phyloP scores from a whole-genome alignment of 192 early-diverging fungal genomes.

The Irineochytrium annulatum region DNA sequence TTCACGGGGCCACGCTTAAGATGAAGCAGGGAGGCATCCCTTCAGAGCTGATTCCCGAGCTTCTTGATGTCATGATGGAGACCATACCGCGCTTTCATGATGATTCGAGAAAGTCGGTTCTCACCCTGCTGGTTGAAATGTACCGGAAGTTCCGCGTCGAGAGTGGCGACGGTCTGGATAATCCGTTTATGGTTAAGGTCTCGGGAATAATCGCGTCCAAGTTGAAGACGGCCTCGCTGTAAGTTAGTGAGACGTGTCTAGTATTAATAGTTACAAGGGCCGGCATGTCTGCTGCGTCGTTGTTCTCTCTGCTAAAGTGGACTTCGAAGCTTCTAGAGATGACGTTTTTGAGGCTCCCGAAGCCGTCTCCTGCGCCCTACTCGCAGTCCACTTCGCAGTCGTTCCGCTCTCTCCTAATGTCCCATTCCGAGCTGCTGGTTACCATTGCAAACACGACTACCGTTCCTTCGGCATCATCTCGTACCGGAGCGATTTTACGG shows the following conservation, averaged over 20 bases:
- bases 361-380: constrained; percentile 37
- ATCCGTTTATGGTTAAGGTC: not conserved
- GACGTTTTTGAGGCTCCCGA: constrained; percentile 34
- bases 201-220: not conserved
- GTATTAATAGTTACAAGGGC: not conserved
- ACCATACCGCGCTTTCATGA: not conserved
- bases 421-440: not conserved
- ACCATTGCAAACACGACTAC: not conserved
- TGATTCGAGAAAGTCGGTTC: not conserved
- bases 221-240: too few species aligned
- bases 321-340: constrained; percentile 20
- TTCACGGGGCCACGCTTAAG: not conserved
- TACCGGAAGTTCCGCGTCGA: not conserved
- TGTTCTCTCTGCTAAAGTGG: not conserved
- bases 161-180: not conserved
- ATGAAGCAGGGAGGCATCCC: not conserved
- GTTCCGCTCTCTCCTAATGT: not conserved
- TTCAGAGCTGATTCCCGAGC: not conserved
- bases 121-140: not conserved
- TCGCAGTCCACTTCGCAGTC: constrained; percentile 6
- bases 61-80: not conserved
- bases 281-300: not conserved
- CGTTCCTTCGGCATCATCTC: not conserved
- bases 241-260: not conserved
- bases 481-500: constrained; percentile 53